A percentile compares a stretch with the other conserved stretches of the same genome.
Evolutionary conservation across 2,329 filamentous ascomycete genomes (phyloP).

Genomic region (Alternaria hordeiaustralica): DNA sequence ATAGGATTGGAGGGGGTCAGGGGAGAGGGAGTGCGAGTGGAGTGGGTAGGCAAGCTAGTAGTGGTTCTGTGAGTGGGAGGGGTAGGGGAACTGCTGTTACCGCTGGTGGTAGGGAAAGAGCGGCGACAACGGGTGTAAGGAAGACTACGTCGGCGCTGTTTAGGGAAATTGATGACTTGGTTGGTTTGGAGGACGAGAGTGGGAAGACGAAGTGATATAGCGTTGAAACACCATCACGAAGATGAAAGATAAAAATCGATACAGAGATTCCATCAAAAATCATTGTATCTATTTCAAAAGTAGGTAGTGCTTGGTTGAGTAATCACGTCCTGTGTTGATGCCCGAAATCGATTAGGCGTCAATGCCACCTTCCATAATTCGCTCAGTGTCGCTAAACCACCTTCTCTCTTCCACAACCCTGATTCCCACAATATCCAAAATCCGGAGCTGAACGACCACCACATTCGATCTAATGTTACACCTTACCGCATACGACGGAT

Average conservation of each 20-base stretch:
- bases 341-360: neutral
- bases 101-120: neutral
- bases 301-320: neutral
- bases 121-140: neutral
- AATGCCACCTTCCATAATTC: neutral
- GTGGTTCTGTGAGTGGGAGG: neutral
- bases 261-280: neutral
- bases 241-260: too few relatives aligned
- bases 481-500: neutral
- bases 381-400: neutral
- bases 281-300: accelerated
- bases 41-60: neutral
- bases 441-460: too few relatives aligned
- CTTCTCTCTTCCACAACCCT: neutral
- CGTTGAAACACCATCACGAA: neutral
- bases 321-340: neutral
- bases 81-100: neutral
- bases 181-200: constrained; percentile 15
- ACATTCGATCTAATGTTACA: neutral
- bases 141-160: constrained; percentile 37
- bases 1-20: constrained; percentile 4
- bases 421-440: too few relatives aligned
- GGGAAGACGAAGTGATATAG: neutral
- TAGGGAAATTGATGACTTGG: constrained; percentile 38
- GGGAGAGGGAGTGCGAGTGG: neutral